A percentile compares a stretch with the other conserved stretches of the same genome.
Evolutionary conservation across 2,329 filamentous ascomycete species (phyloP).

Genomic region (Diplodia scrobiculata): DNA sequence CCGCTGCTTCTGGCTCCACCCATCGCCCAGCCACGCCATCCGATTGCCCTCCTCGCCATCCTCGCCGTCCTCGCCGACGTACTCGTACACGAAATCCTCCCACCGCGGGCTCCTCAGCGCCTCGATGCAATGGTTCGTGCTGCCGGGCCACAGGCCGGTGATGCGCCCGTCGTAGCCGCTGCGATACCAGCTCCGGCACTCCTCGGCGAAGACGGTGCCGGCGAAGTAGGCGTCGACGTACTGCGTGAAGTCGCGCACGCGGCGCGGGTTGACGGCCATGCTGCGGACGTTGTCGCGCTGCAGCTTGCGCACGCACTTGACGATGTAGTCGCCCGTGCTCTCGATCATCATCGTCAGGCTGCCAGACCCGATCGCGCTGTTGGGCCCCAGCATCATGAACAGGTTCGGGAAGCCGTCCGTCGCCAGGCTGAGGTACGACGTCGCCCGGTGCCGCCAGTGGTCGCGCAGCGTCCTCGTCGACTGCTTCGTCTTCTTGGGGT

Average conservation of each 20-base stretch:
- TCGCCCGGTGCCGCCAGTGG: constrained; percentile 42
- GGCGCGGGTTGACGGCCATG: constrained; percentile 39
- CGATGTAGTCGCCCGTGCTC: constrained; percentile 44
- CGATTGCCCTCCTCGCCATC: constrained; percentile 34
- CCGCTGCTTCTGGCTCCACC: constrained; percentile 36
- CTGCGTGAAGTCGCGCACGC: constrained; percentile 39
- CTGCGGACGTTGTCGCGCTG: constrained; percentile 48
- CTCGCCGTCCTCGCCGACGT: constrained; percentile 32
- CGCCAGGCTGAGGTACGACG: constrained; percentile 39
- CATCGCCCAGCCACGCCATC: constrained; percentile 42
- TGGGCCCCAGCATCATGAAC: constrained; percentile 49
- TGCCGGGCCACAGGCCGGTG: constrained; percentile 43
- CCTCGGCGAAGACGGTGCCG: constrained; percentile 40
- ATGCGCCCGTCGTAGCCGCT: constrained; percentile 35
- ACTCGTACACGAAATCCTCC: constrained; percentile 43
- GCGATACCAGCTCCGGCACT: constrained; percentile 45
- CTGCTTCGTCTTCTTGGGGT: neutral
- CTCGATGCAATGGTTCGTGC: constrained; percentile 41
- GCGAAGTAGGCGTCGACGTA: constrained; percentile 42
- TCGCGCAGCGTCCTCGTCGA: constrained; percentile 33
- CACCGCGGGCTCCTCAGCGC: constrained; percentile 40
- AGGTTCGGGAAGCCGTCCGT: constrained; percentile 44
- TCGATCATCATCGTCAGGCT: constrained; percentile 49
- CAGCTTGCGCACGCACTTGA: constrained; percentile 47
- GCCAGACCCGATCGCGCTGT: constrained; percentile 47